Percentiles rank a stretch among this genome's conserved stretches.
These are phyloP conservation scores for Phytophthora nicotianae DNA, from an alignment of 352 stramenopile genomes.

Conservation along the genomic window DNA sequence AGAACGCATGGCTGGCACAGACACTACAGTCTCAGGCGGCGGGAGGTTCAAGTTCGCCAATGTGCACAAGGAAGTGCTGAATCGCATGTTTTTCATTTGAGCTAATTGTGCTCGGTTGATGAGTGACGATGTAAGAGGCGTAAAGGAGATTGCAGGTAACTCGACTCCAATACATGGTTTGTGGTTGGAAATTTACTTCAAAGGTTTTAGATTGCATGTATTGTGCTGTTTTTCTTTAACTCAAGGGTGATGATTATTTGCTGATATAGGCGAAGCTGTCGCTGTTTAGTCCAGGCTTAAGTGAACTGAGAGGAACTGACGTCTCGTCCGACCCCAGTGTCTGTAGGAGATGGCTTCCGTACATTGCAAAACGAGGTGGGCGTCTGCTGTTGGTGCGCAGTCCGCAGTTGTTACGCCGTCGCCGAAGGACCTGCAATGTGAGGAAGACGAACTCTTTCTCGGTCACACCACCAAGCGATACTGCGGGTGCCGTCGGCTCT, in stretches of 20 bases:
- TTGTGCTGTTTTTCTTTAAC: no score
- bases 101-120: not conserved
- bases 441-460: constrained; percentile 72
- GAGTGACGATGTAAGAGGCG: not conserved
- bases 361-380: constrained; percentile 8
- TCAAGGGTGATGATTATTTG: no score
- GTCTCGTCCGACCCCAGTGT: constrained; percentile 11
- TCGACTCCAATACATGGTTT: not conserved
- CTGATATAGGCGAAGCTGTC: constrained; percentile 22
- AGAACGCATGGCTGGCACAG: constrained; percentile 14
- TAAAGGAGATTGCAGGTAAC: not conserved
- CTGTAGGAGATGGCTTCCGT: constrained; percentile 7
- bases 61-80: not conserved
- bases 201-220: no score
- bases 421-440: constrained; percentile 51
- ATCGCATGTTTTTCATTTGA: not conserved
- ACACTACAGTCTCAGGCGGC: not conserved
- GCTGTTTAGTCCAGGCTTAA: constrained; percentile 41
- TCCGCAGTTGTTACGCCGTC: constrained; percentile 45
- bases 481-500: constrained; percentile 17
- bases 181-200: no score
- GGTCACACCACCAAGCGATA: constrained; percentile 50
- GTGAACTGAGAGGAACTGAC: constrained; percentile 31
- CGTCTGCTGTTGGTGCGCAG: constrained; percentile 57
- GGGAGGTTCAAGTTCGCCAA: not conserved